phyloP scores from a whole-genome alignment of 192 early-diverging fungal species.

The Jimgerdemannia lactiflua region DNA sequence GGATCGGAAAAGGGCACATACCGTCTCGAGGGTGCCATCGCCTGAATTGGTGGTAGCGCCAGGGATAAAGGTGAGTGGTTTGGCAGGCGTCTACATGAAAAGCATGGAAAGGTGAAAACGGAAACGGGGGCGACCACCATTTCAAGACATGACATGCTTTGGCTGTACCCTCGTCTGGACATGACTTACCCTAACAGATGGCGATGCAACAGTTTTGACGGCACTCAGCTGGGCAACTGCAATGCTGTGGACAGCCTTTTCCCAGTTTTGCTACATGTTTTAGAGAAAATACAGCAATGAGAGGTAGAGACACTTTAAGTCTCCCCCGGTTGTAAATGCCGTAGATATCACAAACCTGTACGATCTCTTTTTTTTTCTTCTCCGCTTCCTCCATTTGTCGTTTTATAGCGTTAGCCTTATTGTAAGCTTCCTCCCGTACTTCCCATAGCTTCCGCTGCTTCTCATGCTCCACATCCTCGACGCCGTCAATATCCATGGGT shows the following conservation, averaged over 20 bases:
- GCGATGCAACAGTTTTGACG: not conserved
- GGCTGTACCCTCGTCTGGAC: not conserved
- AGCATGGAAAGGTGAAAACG: no score
- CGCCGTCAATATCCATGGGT: not conserved
- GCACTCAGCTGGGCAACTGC: not conserved
- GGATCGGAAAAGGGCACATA: not conserved
- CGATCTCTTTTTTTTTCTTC: slow-evolving; percentile 16
- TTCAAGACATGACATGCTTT: not conserved
- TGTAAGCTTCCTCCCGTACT: slow-evolving; percentile 12
- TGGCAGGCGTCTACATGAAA: not conserved
- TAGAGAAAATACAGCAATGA: not conserved
- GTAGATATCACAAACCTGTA: slow-evolving; percentile 12
- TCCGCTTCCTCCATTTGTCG: slow-evolving; percentile 9
- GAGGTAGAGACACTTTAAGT: not conserved
- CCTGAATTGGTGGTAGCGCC: not conserved
- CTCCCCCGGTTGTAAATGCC: not conserved
- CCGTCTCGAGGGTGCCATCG: not conserved
- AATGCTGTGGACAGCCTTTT: slow-evolving; percentile 19
- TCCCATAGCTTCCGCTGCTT: slow-evolving; percentile 13
- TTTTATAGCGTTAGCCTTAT: slow-evolving; percentile 13
- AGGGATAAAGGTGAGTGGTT: not conserved
- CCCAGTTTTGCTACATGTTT: slow-evolving; percentile 22
- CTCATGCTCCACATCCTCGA: not conserved
- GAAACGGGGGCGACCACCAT: not conserved
- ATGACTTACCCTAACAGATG: not conserved